phyloP scores from a whole-genome alignment of 2,329 filamentous ascomycete species.

The Verticillium klebahnii region DNA sequence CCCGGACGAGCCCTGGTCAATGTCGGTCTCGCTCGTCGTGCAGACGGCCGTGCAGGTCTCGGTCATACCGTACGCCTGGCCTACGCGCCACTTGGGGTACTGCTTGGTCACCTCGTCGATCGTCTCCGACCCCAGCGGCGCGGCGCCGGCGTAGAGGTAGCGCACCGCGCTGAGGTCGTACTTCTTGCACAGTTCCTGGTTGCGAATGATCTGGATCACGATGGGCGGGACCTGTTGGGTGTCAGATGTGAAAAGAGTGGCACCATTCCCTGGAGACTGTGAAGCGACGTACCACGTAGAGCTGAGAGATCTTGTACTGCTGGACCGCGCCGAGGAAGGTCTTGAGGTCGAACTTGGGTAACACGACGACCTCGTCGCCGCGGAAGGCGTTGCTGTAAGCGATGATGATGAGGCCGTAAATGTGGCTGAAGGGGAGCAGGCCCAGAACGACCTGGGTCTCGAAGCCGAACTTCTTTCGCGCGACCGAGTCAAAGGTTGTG shows the following conservation, averaged over 20 bases:
- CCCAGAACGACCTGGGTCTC: constrained; percentile 51
- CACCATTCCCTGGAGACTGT: background rate
- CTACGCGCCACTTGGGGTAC: constrained; percentile 61
- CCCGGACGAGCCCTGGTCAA: constrained; percentile 66
- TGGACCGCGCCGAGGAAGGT: constrained; percentile 60
- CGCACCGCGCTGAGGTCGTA: constrained; percentile 67
- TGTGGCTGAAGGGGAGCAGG: constrained; percentile 76
- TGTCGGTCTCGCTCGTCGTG: constrained; percentile 51
- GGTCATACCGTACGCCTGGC: constrained; percentile 73
- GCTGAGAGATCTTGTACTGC: constrained; percentile 60
- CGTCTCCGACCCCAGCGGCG: constrained; percentile 67
- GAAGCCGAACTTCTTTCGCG: constrained; percentile 30
- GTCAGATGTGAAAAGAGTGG: background rate
- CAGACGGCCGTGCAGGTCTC: constrained; percentile 67
- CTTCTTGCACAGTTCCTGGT: constrained; percentile 51
- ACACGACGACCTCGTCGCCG: constrained; percentile 68
- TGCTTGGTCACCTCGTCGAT: constrained; percentile 55
- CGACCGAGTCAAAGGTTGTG: constrained; percentile 33
- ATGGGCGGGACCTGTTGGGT: constrained; percentile 64
- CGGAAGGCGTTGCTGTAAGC: constrained; percentile 61
- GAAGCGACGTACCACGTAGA: constrained; percentile 54
- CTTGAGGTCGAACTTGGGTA: constrained; percentile 73
- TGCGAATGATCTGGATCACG: constrained; percentile 68
- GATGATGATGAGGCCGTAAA: constrained; percentile 72
- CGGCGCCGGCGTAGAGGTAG: constrained; percentile 66